Evolutionary conservation across 192 early-diverging fungal genomes (phyloP).

Genomic region (Linnemannia exigua): DNA sequence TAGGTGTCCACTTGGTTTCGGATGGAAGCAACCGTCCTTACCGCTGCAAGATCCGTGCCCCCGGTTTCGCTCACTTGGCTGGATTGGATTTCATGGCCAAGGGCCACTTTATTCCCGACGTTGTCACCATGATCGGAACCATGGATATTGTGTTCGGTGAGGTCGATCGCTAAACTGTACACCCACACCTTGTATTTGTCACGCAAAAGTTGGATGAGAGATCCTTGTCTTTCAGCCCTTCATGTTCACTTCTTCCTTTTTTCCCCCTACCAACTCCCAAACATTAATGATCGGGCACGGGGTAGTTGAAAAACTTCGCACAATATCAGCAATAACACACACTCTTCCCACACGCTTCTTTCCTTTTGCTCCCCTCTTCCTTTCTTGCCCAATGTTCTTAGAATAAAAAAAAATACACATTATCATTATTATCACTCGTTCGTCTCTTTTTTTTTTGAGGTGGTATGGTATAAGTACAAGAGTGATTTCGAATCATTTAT

Average conservation of each 20-base stretch:
- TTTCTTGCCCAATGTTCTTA: slow-evolving; percentile 30
- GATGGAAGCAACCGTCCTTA: slow-evolving; percentile 97
- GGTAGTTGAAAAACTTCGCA: not conserved
- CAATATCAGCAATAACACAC: not conserved
- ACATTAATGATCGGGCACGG: slow-evolving; percentile 2
- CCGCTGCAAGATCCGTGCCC: slow-evolving; percentile 97
- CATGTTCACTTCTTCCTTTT: not conserved
- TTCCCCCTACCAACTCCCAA: not conserved
- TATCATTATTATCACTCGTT: not conserved
- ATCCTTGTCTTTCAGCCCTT: not conserved
- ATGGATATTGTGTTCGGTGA: slow-evolving; percentile 99
- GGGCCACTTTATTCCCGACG: slow-evolving; percentile 95
- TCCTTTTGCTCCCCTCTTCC: slow-evolving; percentile 3
- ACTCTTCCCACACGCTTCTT: not conserved
- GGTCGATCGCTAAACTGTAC: slow-evolving; percentile 76
- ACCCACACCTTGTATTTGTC: not conserved
- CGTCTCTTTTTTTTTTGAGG: not conserved
- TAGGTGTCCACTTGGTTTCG: slow-evolving; percentile 87
- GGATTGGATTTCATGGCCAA: slow-evolving; percentile 92
- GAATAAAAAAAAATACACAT: slow-evolving; percentile 30
- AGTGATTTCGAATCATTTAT: slow-evolving; percentile 8
- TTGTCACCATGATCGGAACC: slow-evolving; percentile 97
- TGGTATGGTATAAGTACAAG: not conserved
- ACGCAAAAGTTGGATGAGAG: not conserved
- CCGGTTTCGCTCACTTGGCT: slow-evolving; percentile 94